phyloP scores from a whole-genome alignment of 148 eudicot genomes.

The Fallopia convolvulus region DNA sequence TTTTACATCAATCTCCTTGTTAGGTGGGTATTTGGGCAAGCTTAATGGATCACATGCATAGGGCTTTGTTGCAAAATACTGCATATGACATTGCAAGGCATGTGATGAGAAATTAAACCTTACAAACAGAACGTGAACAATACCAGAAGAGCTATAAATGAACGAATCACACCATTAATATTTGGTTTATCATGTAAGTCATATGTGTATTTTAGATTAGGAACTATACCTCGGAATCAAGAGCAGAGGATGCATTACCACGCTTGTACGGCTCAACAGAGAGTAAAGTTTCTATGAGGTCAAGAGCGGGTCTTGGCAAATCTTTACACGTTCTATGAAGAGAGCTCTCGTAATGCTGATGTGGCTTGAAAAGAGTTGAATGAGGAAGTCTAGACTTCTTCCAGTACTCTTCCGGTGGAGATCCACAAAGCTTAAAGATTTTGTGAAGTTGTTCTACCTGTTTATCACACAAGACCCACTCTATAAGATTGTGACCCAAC shows the following conservation, averaged over 20 bases:
- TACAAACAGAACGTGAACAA: neutral
- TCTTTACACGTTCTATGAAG: neutral
- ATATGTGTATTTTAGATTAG: neutral
- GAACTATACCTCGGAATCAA: neutral
- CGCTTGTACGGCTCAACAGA: slow-evolving; percentile 10
- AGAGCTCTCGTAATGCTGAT: slow-evolving; percentile 1
- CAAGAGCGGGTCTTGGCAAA: neutral
- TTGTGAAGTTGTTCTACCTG: slow-evolving; percentile 10
- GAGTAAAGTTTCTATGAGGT: slow-evolving; percentile 3
- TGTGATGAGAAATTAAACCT: neutral
- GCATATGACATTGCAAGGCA: neutral
- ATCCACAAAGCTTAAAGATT: slow-evolving; percentile 13
- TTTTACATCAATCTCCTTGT: slow-evolving; percentile 12
- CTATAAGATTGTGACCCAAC: neutral
- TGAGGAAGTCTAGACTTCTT: slow-evolving; percentile 5
- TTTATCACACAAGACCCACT: neutral
- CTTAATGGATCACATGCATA: slow-evolving; percentile 10
- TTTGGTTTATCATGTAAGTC: neutral
- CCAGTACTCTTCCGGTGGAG: slow-evolving; percentile 9
- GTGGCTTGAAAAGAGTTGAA: slow-evolving; percentile 11
- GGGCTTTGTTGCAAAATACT: slow-evolving; percentile 7
- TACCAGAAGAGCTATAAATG: neutral
- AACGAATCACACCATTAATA: neutral
- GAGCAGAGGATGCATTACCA: slow-evolving; percentile 11
- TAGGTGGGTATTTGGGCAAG: slow-evolving; percentile 12